Conservation (phyloP, 2,329 filamentous ascomycete genomes). For the Exophiala sideris region DNA sequence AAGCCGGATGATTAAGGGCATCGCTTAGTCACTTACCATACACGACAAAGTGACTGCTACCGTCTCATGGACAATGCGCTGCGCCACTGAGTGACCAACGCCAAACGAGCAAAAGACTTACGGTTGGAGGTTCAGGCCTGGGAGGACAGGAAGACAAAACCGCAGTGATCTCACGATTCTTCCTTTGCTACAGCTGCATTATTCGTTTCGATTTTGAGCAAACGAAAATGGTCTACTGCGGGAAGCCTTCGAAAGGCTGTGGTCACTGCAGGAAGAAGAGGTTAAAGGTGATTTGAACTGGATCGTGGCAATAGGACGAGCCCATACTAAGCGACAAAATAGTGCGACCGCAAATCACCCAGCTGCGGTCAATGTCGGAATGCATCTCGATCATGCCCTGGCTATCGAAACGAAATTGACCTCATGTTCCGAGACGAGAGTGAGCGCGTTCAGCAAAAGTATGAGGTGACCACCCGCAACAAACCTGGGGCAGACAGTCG, state of each 20-base stretch:
- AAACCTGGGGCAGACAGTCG: background rate
- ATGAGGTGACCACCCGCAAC: background rate
- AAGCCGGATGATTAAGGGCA: no score
- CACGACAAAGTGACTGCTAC: no score
- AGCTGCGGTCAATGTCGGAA: conserved; percentile 62
- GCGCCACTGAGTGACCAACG: no score
- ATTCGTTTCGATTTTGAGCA: background rate
- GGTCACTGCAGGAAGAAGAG: conserved; percentile 43
- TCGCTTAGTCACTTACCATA: no score
- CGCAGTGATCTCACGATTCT: background rate
- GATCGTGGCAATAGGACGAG: background rate
- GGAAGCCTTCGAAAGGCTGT: conserved; percentile 45
- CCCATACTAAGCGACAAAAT: conserved; percentile 28
- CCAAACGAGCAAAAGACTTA: no score
- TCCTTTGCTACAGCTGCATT: background rate
- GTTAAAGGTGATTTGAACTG: conserved; percentile 33
- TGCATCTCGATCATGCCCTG: conserved; percentile 59
- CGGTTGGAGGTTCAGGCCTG: no score
- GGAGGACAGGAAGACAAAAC: no score
- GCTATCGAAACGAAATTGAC: conserved; percentile 62
- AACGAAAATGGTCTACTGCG: conserved; percentile 40
- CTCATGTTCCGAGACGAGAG: conserved; percentile 67
- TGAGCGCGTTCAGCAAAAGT: conserved; percentile 30
- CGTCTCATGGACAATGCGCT: no score
- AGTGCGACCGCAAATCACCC: conserved; percentile 60